Percentiles rank a stretch among this genome's conserved stretches.
Evolutionary conservation across 345 rosid genomes (phyloP).

Genomic region (Linum usitatissimum): DNA sequence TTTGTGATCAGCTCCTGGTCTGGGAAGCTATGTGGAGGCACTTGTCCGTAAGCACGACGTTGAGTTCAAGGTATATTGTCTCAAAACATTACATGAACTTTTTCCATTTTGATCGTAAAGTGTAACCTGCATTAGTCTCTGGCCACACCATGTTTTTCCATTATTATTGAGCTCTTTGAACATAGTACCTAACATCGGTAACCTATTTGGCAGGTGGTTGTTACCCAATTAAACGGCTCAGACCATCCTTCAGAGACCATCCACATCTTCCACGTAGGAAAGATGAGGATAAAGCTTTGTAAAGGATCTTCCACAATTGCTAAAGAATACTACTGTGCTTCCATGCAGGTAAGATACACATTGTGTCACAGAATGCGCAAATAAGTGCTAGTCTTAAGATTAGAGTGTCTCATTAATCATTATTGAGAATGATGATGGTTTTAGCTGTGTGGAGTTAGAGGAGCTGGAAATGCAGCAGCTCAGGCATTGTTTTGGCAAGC

Average conservation of each 20-base stretch:
- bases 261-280: slow-evolving; percentile 79
- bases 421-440: background rate
- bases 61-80: slow-evolving; percentile 61
- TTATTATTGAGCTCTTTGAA: too few species aligned
- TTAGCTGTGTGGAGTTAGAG: slow-evolving; percentile 94
- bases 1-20: slow-evolving; percentile 69
- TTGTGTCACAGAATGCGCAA: background rate
- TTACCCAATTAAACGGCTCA: slow-evolving; percentile 64
- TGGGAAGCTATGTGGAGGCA: slow-evolving; percentile 94
- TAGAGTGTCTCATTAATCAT: too few species aligned
- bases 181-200: background rate
- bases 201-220: slow-evolving; percentile 45
- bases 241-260: slow-evolving; percentile 68
- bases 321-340: slow-evolving; percentile 78
- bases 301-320: slow-evolving; percentile 60
- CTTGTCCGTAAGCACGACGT: slow-evolving; percentile 82
- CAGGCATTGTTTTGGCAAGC: slow-evolving; percentile 93
- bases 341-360: slow-evolving; percentile 64
- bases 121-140: background rate
- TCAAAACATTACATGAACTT: background rate
- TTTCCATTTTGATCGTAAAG: background rate
- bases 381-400: too few species aligned
- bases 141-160: too few species aligned
- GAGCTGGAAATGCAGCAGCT: slow-evolving; percentile 94
- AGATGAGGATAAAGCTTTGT: slow-evolving; percentile 90